Evolutionary conservation across 495 filamentous ascomycete genomes (phyloP).

Genomic region (Neurospora terricola): DNA sequence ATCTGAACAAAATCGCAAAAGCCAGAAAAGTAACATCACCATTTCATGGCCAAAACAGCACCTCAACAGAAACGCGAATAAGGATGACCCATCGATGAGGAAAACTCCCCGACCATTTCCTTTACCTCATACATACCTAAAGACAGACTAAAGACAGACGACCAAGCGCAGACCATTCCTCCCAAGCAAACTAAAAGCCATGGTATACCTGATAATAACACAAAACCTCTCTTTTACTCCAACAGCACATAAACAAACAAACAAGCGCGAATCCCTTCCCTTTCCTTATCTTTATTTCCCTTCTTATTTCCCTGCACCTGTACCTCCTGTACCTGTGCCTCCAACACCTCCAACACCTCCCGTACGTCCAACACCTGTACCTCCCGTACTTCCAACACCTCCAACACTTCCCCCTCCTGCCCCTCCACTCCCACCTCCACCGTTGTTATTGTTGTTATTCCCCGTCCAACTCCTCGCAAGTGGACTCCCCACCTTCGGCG

Average conservation of each 20-base stretch:
- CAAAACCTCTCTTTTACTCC: not conserved
- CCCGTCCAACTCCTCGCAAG: constrained; percentile 42
- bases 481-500: constrained; percentile 69
- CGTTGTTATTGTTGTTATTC: not conserved
- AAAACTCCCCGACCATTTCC: not conserved
- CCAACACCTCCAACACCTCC: not conserved
- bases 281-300: not conserved
- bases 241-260: not conserved
- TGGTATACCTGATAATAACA: not conserved
- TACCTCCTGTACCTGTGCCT: too few species aligned
- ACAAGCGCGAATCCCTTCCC: not conserved
- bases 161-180: not conserved
- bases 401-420: not conserved
- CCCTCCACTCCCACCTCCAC: not conserved
- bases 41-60: not conserved
- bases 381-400: not conserved
- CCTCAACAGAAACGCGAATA: not conserved
- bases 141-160: not conserved
- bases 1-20: not conserved
- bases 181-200: not conserved
- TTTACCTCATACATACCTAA: not conserved
- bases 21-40: not conserved
- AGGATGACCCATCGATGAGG: not conserved
- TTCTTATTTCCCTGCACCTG: not conserved
- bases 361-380: too few species aligned